phyloP scores from a whole-genome alignment of 2,329 filamentous ascomycete genomes.

The Colletotrichum melonis region DNA sequence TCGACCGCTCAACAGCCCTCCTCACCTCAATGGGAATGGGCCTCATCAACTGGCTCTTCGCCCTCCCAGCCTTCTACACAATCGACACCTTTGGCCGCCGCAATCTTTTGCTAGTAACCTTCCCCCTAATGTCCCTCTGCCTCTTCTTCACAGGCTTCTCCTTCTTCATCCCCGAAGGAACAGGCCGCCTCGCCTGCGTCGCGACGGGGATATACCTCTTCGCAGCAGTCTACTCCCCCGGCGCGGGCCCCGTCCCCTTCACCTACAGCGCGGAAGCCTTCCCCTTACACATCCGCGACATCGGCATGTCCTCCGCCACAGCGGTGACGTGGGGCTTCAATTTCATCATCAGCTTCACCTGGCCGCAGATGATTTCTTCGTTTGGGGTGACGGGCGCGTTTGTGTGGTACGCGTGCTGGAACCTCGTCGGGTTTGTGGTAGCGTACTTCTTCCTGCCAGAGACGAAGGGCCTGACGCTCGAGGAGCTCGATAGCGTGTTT shows the following conservation, averaged over 20 bases:
- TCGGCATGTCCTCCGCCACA: constrained; percentile 61
- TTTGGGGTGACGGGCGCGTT: constrained; percentile 50
- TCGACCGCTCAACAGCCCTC: constrained; percentile 54
- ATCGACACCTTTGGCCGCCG: constrained; percentile 70
- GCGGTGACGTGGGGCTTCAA: constrained; percentile 55
- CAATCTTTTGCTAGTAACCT: constrained; percentile 66
- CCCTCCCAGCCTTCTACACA: constrained; percentile 67
- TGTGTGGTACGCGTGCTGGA: constrained; percentile 52
- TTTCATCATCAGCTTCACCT: constrained; percentile 50
- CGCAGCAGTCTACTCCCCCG: constrained; percentile 57
- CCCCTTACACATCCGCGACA: constrained; percentile 65
- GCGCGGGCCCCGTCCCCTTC: constrained; percentile 68
- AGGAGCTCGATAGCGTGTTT: constrained; percentile 49
- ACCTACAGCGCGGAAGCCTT: constrained; percentile 71
- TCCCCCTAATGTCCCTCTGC: constrained; percentile 67
- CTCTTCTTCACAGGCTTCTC: constrained; percentile 64
- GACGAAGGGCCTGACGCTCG: constrained; percentile 48
- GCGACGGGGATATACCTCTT: constrained; percentile 53
- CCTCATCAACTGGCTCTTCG: constrained; percentile 68
- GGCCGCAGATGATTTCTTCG: constrained; percentile 39
- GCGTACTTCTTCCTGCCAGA: constrained; percentile 49
- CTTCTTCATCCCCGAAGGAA: constrained; percentile 52
- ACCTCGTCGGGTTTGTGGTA: constrained; percentile 46
- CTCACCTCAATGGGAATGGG: constrained; percentile 68
- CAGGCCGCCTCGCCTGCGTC: constrained; percentile 46